Evolutionary conservation across 139 green algal species (phyloP).

Genomic region (Picochlorum sp.): DNA sequence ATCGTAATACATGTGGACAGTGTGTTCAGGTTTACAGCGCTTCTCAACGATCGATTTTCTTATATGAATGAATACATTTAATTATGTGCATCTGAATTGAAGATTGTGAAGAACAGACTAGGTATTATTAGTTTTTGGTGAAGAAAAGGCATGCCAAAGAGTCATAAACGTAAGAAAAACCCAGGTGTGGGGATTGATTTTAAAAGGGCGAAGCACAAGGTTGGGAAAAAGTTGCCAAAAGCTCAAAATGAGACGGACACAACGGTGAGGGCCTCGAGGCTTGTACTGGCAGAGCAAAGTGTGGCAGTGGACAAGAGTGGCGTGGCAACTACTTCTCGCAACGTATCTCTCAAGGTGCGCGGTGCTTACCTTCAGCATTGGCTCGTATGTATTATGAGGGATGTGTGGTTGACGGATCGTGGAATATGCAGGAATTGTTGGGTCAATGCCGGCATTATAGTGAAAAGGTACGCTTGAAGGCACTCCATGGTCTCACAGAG

Average conservation of each 20-base stretch:
- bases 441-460: slow-evolving; percentile 67
- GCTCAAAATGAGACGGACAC: slow-evolving; percentile 76
- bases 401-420: too few species aligned
- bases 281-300: slow-evolving; percentile 63
- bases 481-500: slow-evolving; percentile 56
- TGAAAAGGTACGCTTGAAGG: slow-evolving; percentile 53
- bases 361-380: background rate
- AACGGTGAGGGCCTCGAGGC: slow-evolving; percentile 46
- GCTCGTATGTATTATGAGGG: too few species aligned
- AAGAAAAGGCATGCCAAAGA: slow-evolving; percentile 7
- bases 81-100: slow-evolving; percentile 3
- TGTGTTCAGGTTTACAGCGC: too few species aligned
- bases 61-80: background rate
- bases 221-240: slow-evolving; percentile 70
- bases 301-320: slow-evolving; percentile 50
- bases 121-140: background rate
- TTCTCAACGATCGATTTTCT: too few species aligned
- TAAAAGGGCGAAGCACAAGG: slow-evolving; percentile 68
- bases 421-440: slow-evolving; percentile 60
- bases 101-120: background rate
- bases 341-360: slow-evolving; percentile 67
- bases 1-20: too few species aligned
- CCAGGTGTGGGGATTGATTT: slow-evolving; percentile 67
- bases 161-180: slow-evolving; percentile 16
- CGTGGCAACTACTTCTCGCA: slow-evolving; percentile 53